Conservation (phyloP, 2,329 filamentous ascomycete genomes). For the Ilyonectria mors-panacis region DNA sequence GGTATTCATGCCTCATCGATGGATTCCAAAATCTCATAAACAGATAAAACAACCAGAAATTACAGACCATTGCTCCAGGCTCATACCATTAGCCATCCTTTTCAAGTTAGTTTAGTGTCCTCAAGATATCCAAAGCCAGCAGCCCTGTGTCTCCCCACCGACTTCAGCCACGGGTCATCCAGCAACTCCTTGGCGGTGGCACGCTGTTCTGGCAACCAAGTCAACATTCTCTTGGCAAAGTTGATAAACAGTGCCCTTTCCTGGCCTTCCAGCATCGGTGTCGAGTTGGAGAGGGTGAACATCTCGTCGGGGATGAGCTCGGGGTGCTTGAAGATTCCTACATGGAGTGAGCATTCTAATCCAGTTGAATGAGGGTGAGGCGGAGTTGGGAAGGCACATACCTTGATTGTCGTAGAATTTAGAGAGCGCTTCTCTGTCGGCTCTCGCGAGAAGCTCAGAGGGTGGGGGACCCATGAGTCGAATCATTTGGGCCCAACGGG, state of each 20-base stretch:
- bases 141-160: constrained; percentile 13
- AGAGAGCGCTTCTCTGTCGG: constrained; percentile 36
- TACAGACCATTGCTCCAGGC: constrained; percentile 1
- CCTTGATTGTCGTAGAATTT: constrained; percentile 42
- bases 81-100: background rate
- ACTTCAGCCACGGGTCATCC: constrained; percentile 49
- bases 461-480: constrained; percentile 49
- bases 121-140: constrained; percentile 38
- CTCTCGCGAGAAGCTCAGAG: constrained; percentile 41
- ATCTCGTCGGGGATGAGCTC: constrained; percentile 40
- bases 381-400: constrained; percentile 4
- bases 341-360: constrained; percentile 9
- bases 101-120: constrained; percentile 34
- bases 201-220: constrained; percentile 49
- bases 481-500: constrained; percentile 50
- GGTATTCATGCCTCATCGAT: too few relatives aligned
- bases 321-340: constrained; percentile 41
- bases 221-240: constrained; percentile 50
- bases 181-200: constrained; percentile 49
- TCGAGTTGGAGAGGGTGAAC: constrained; percentile 39
- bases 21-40: too few relatives aligned
- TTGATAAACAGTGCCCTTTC: constrained; percentile 46
- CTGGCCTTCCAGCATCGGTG: constrained; percentile 41
- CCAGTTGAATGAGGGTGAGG: background rate
- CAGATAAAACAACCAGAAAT: background rate